Evolutionary conservation across 768 basidiomycete species (phyloP), one percentile per base, ranked within the genome.

Genomic region (Pleurotus giganteus): DNA sequence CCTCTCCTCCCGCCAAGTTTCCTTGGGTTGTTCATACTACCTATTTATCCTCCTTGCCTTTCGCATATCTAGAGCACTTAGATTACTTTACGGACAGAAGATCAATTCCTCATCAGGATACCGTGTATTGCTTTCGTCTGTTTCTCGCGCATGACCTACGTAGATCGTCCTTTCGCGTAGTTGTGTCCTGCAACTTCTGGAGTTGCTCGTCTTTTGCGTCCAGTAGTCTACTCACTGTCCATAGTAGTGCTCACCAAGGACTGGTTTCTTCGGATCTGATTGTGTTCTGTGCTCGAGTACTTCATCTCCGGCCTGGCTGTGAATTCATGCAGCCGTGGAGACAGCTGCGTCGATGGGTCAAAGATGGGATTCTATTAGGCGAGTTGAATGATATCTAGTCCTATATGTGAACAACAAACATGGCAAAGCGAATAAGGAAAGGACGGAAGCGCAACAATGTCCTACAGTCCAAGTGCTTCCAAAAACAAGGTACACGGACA

Each of bases 41-140:
- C 43, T 8, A 29, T 32, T 27, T n/a, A 9, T n/a, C 23, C 31
- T 24, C 27, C 29, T 47, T 11, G 12, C 19, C 13, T 21, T 23
- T 13, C 43, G 19, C 31, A 31, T 17, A 28, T 47, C 29, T 32
- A 32, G 8, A 17, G 46, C 23, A 13, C 46, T 29, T 23, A 26
- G 17, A 45, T 29, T 28, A 28, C 46, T 47, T 45, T 45, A 32
- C 26, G 46, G 46, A 47, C 31, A 29, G 46, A 24, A 32, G 46
- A 41, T 41, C 39, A 21, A 47, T 32, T 47, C 28, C 46, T 32
- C 29, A n/a, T 32, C 46, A 29, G 46, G 46, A 29, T 9, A 4
- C 24, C 46, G 17, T 47, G 46, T 47, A 47, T 47, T 21, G 46
- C 15, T 47, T 29, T 47, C 46, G 31, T 47, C n/a, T 47, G 12